These are phyloP conservation scores for Leptographium flavum DNA, from an alignment of 2,329 filamentous ascomycete genomes.

Conservation along the genomic window DNA sequence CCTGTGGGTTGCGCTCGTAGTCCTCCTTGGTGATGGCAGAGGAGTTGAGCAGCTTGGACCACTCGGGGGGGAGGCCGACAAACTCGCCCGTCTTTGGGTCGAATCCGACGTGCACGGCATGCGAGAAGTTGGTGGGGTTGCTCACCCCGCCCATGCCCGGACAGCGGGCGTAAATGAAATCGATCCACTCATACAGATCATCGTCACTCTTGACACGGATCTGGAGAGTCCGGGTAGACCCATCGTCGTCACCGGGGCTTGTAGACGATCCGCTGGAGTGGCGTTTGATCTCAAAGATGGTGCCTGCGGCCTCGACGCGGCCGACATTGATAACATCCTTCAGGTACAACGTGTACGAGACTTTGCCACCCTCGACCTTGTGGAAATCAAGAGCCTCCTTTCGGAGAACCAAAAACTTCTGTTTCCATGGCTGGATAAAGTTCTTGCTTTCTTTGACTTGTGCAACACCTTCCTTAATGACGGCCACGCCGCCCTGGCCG, in stretches of 20 bases:
- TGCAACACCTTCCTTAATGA: slow-evolving; percentile 72
- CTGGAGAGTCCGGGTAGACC: slow-evolving; percentile 68
- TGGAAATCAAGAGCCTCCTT: slow-evolving; percentile 91
- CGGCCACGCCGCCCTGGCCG: slow-evolving; percentile 51
- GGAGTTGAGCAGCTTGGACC: slow-evolving; percentile 90
- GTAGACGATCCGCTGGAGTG: slow-evolving; percentile 52
- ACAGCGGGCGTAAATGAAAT: slow-evolving; percentile 92
- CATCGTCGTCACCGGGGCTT: slow-evolving; percentile 65
- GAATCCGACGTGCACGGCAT: slow-evolving; percentile 94
- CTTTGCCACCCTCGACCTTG: slow-evolving; percentile 79
- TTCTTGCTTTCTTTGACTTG: slow-evolving; percentile 83
- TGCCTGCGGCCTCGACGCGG: slow-evolving; percentile 78
- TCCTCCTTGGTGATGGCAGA: slow-evolving; percentile 98
- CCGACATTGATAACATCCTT: slow-evolving; percentile 83
- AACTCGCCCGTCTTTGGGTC: slow-evolving; percentile 92
- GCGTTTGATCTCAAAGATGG: slow-evolving; percentile 87
- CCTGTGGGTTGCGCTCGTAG: slow-evolving; percentile 91
- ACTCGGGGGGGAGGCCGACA: slow-evolving; percentile 84
- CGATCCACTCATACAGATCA: slow-evolving; percentile 97
- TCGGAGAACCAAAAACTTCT: slow-evolving; percentile 80
- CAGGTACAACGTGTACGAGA: slow-evolving; percentile 72
- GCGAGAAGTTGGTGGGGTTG: slow-evolving; percentile 95
- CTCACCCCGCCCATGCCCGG: slow-evolving; percentile 96
- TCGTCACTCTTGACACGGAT: slow-evolving; percentile 93
- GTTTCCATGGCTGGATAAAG: slow-evolving; percentile 75